Conservation (phyloP, 768 basidiomycete species). For the Udeniomyces megalosporus region DNA sequence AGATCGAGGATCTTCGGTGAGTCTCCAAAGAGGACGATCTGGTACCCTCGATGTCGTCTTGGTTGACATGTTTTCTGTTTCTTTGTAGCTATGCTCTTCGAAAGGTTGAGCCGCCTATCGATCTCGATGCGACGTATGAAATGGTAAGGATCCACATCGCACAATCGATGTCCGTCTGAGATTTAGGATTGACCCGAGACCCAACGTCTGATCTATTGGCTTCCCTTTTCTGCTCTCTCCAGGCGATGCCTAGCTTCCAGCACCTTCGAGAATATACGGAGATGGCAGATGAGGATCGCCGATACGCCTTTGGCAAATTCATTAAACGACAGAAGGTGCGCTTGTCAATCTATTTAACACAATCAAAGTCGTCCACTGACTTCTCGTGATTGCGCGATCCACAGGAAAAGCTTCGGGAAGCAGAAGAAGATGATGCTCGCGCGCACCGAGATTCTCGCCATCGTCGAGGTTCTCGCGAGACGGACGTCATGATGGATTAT, state of each 20-base stretch:
- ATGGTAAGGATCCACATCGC: constrained; percentile 56
- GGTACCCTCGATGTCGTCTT: no score
- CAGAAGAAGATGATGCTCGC: constrained; percentile 30
- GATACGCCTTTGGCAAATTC: constrained; percentile 70
- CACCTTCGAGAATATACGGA: neutral
- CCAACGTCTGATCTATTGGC: constrained; percentile 7
- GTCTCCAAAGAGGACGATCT: no score
- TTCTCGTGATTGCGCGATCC: neutral
- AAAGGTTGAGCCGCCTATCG: constrained; percentile 67
- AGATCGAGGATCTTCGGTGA: constrained; percentile 76
- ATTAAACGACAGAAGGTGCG: constrained; percentile 74
- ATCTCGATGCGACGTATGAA: constrained; percentile 59
- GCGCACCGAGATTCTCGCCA: neutral
- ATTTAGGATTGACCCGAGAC: no score
- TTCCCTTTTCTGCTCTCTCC: neutral
- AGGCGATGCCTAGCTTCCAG: no score
- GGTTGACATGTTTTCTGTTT: no score
- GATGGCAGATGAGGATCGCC: constrained; percentile 59
- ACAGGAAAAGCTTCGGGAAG: constrained; percentile 58
- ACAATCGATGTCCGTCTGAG: no score
- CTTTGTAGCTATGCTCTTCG: constrained; percentile 55
- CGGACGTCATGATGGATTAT: neutral
- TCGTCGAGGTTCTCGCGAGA: neutral
- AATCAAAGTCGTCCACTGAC: neutral
- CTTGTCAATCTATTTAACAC: neutral